Base-by-base conservation (phyloP, 129 eudicot species). In the Helianthus annuus region DNA sequence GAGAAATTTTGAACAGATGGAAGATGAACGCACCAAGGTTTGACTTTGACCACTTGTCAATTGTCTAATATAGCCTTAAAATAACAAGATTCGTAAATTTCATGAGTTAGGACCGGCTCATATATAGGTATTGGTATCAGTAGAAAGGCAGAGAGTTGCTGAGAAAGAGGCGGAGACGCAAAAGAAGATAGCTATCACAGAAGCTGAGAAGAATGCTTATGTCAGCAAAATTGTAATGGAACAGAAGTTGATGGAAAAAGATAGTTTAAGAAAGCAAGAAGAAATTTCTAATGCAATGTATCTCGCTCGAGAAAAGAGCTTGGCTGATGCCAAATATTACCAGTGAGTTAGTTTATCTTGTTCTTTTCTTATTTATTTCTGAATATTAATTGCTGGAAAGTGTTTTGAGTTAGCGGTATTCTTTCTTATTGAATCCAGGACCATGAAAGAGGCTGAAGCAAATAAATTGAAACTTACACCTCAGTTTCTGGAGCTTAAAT, bases 1-100 rank as follows among this genome's bases (percentile, higher is more conserved):
- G 70, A 70, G 89, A 57, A 92, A 92, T 78, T 92, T 86, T 75
- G 94, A 84, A 76, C 88, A 86, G 78, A 92, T 92, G 98, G 98
- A 92, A 82, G 96, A 89, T 79, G 98, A 92, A 75, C 89, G 94
- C 71, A 92, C 98, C 19, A 92, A 92, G 98, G 98, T 49, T 12
- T 49, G 17, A 42, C 10, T 42, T 12, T 49, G 7, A 42, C 46
- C 10, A 42, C 46, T 83, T 13, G 53, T 49, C 55, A 49, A 14
- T n/a, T 49, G 55, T 49, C 17, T 14, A 49, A 49, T 13, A 13
- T 13, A 49, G 7, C 17, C 17, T 49, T 48, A 13, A 58, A 57
- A 13, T 46, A 71, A 24, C 27, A 34, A 65, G 40, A 13, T 27
- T 51, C 13, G 36, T 45, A 74, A 34, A 38, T 49, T 39, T 63